Base-by-base conservation (phyloP, 371 early-diverging fungal species). In the Conidiobolus incongruus region DNA sequence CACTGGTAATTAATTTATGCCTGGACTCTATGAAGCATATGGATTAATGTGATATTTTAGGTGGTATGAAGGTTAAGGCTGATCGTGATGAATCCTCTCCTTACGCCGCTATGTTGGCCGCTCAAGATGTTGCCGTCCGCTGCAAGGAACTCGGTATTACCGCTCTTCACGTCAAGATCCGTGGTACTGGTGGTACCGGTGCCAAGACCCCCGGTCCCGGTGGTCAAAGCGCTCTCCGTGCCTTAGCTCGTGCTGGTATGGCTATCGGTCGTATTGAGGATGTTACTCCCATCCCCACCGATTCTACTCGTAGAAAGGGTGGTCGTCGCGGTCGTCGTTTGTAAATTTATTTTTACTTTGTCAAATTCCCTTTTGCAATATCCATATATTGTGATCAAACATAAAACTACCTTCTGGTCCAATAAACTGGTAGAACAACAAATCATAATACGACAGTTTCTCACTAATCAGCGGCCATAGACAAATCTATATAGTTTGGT, bases 281-380 rank as follows among this genome's bases (percentile, higher is more conserved):
- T 69, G 92, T 92, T 51, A 99, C 99, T 52, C 98, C 99, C 59
- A 81, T 93, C 61, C 96, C 99, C 55, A 90, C 93, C 61, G 99
- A 99, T 70, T 76, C 82, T 63, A 95, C 97, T 62, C 82, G 99
- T 54, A 80, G 84, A 63, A 99, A 97, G 86, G 99, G 99, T 74
- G 99, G 99, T 81, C 92, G 99, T 62, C 89, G 99, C 73, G 99
- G 99, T 92, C 94, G 99, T 76, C 96, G 99, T 87, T 77, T 98
- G 62, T 99, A 87, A 63, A 52, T 37, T 19, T 12, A 23, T 42
- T 6, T 35, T 41, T 32, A 17, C 17, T 36, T 11, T 1, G 16
- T 40, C n/a, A n/a, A 34, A 34, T n/a, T n/a, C n/a, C n/a, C n/a
- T n/a, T n/a, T n/a, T n/a, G n/a, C n/a, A n/a, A n/a, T n/a, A n/a